Conservation (phyloP, 2,329 filamentous ascomycete genomes). For the Incumbomyces lentus region DNA sequence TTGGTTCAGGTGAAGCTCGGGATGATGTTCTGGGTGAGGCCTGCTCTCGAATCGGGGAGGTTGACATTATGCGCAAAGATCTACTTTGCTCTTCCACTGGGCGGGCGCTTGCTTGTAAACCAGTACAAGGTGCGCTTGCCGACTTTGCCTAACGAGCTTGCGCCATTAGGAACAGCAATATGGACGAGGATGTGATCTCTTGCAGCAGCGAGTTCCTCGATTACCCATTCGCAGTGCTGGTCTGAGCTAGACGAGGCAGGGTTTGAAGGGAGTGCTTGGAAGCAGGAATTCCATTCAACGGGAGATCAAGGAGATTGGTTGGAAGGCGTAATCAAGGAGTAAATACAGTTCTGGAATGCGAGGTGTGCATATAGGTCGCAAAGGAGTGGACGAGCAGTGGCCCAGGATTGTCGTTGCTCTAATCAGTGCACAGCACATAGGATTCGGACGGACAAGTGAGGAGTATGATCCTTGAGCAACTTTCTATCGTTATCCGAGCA, state of each 20-base stretch:
- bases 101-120: neutral
- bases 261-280: neutral
- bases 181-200: neutral
- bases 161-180: neutral
- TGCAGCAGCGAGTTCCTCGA: neutral
- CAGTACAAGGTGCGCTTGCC: neutral
- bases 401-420: neutral
- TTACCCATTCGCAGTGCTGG: neutral
- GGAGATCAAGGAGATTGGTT: neutral
- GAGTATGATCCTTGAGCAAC: neutral
- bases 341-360: neutral
- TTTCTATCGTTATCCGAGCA: conserved; percentile 1
- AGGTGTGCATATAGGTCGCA: neutral
- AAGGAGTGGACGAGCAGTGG: conserved; percentile 9
- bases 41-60: too few relatives aligned
- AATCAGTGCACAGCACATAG: conserved; percentile 5
- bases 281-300: neutral
- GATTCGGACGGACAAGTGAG: neutral
- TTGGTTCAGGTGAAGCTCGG: neutral
- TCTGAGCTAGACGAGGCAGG: neutral
- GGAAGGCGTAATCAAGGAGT: neutral
- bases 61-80: too few relatives aligned
- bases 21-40: too few relatives aligned
- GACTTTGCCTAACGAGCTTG: neutral
- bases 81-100: neutral